Evolutionary conservation across 441 rosid species (phyloP).

Genomic region (Syzygium malaccense): DNA sequence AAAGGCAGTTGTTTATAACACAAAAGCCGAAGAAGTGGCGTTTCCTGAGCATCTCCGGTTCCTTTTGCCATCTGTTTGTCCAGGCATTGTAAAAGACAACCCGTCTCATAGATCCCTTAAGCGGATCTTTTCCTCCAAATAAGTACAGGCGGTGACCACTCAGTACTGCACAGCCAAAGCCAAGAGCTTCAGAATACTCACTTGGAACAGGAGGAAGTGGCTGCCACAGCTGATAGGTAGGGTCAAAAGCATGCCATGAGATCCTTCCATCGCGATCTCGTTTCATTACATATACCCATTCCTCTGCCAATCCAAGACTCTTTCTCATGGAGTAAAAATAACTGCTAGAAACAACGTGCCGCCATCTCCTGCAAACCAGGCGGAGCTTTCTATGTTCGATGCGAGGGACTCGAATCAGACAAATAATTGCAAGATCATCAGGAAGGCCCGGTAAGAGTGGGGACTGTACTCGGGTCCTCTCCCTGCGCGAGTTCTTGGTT

Average conservation of each 20-base stretch:
- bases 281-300: constrained; percentile 90
- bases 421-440: constrained; percentile 87
- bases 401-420: constrained; percentile 84
- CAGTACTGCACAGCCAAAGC: constrained; percentile 90
- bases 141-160: constrained; percentile 81
- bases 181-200: constrained; percentile 82
- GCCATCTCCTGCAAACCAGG: constrained; percentile 86
- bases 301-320: constrained; percentile 71
- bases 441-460: constrained; percentile 88
- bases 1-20: constrained; percentile 79
- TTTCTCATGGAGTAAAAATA: constrained; percentile 69
- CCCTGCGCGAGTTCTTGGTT: constrained; percentile 55
- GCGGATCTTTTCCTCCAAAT: constrained; percentile 89
- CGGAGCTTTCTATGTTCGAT: constrained; percentile 78
- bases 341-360: constrained; percentile 58
- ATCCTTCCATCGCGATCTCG: constrained; percentile 85
- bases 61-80: constrained; percentile 89
- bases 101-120: constrained; percentile 76
- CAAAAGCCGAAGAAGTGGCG: constrained; percentile 87
- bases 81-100: constrained; percentile 80
- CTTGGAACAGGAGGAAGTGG: constrained; percentile 92
- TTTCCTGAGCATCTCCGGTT: constrained; percentile 86
- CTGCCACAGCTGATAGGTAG: constrained; percentile 69
- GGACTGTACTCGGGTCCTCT: constrained; percentile 65
- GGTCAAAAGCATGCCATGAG: constrained; percentile 89